Base-by-base conservation (phyloP, 2,329 filamentous ascomycete species). In the Chrysoporthe cubensis region DNA sequence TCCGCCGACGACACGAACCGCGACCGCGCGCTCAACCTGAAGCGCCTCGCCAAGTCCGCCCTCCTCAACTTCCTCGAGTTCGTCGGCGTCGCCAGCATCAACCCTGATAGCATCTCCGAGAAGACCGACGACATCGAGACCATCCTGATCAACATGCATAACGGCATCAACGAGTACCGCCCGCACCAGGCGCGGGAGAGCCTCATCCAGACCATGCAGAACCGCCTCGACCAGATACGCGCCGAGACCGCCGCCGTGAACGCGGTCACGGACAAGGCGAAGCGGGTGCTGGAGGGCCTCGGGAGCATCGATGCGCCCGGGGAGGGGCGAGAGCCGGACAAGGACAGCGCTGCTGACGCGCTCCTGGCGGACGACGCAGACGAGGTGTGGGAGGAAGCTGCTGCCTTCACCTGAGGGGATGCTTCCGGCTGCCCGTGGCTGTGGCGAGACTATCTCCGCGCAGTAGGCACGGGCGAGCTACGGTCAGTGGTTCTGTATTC, bases 161-260 rank as follows among this genome's bases (percentile, higher is more conserved):
- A 96, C 75, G 85, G 97, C 65, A 88, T 98, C 72, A 99, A 99
- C 78, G 90, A 97, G 78, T 98, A 97, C 80, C 87, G 95, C 43
- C 94, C 94, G 11, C 94, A 97, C 77, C 95, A 98, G 80, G 94
- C 94, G 34, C 83, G 95, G 57, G 94, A 97, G 81, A 94, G 90
- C 40, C 83, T 97, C 67, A 97, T 97, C 43, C 80, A 90, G 72
- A 87, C 95, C 82, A 94, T 97, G 91, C 92, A 97, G 79, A 90
- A 91, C 72, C 91, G 95, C 74, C 80, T 97, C 42, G 89, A 92
- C 72, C 85, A 83, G 72, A 90, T 90, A 66, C 87, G 86, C 72
- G 87, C 86, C 65, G 94, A 97, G 79, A 93, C 94, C 1, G 84
- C 88, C 44, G 87, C 85, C 3, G 88, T 94, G 58, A 84, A 85